Base-by-base conservation (phyloP, 345 rosid genomes). In the Lumnitzera littorea region DNA sequence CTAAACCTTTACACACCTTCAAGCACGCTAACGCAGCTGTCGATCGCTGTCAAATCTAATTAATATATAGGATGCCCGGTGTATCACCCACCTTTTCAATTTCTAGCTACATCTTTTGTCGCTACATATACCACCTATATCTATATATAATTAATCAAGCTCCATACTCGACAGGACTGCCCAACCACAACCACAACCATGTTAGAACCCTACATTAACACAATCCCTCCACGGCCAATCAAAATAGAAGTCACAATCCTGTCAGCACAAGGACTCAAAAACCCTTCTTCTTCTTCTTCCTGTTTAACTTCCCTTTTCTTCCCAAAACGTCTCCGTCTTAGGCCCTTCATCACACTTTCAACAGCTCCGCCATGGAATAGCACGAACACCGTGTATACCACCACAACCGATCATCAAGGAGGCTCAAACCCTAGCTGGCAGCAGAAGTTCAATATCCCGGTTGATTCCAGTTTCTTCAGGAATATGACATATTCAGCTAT, bases 201-300 rank as follows among this genome's bases (percentile, higher is more conserved):
- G 31, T 27, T 27, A 27, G 31, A 36, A 36, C 43, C 25, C 64
- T n/a, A 25, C 58, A 16, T 49, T 23, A 23, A 17, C 48, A 15
- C 12, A 48, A 0, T 51, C 43, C 50, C 1, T 63, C 23, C 53
- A n/a, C 58, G 14, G 51, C 55, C 60, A 13, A 2, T 53, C 15
- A 12, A 52, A 56, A 53, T 67, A 8, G 65, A 67, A 58, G 24
- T 67, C 58, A 54, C 70, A 14, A 60, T 67, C 65, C 9, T 60
- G 17, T 67, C 70, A 8, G 70, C 70, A n/a, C 47, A 60, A 11
- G 70, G 60, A 50, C 70, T 67, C 60, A 55, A 50, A 54, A 49
- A 55, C 16, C 15, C 60, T 4, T 15, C 60, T 27, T 41, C 51
- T 14, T 7, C 43, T 36, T 36, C 43, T 9, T 36, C 43, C 10